Evolutionary conservation across 345 rosid genomes (phyloP), one percentile per base, ranked within the genome.

Genomic region (Nephelium lappaceum): DNA sequence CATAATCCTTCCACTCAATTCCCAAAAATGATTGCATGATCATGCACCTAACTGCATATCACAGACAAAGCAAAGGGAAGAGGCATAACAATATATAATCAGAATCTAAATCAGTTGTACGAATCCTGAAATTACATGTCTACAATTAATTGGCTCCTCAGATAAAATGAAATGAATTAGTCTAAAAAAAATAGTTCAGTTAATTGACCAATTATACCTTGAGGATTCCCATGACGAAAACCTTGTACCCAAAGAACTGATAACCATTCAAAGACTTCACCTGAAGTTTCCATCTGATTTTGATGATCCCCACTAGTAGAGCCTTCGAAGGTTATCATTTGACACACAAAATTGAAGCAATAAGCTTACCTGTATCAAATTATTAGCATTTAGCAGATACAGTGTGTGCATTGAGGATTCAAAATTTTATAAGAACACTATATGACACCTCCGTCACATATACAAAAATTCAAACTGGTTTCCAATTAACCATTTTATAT

Each of bases 21-120:
- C 89, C 90, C 85, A 91, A 72, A 89, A 95, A 95, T 11, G 97
- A 95, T 79, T 93, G 92, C 97, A 95, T 84, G 83, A 93, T 87
- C 85, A 93, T 87, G 93, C 98, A 90, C 89, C 99, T 91, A 78
- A 95, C 99, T 95, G 93, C 88, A 87, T 60, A 67, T 61, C 12
- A 77, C 70, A 68, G 24, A 82, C n/a, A 83, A 84, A 65, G 76
- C 72, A 73, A 71, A 47, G 47, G 41, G 58, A 8, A 15, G 14
- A 43, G 8, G 12, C 60, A 24, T 51, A 74, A 1, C 7, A 21
- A 69, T 75, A 69, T 58, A 75, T 42, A 67, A 67, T 15, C 0
- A 19, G 36, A 69, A 53, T 21, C 39, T 42, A 6, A 66, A 36
- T 5, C 11, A 21, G 21, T 70, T 63, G 12, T 36, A 66, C 18